Percentiles rank a stretch among this genome's conserved stretches.
These are phyloP conservation scores for Danielozyma ontarioensis DNA, from an alignment of 805 yeast species.

Conservation along the genomic window DNA sequence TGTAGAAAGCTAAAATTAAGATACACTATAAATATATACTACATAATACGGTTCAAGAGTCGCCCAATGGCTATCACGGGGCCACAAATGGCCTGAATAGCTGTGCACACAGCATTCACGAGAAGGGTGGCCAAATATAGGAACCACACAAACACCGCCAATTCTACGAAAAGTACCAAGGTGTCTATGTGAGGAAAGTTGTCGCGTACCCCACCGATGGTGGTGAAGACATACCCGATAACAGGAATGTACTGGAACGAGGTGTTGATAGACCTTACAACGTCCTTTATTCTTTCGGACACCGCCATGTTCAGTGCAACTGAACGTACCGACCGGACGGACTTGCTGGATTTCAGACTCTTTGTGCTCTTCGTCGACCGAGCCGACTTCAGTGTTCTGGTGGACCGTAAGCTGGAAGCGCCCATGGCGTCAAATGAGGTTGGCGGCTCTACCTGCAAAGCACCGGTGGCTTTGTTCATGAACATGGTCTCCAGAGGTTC, in stretches of 20 bases:
- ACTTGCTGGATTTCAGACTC: not conserved
- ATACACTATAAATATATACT: too few relatives aligned
- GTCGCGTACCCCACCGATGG: slow-evolving; percentile 34
- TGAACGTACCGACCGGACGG: not conserved
- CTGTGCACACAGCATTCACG: slow-evolving; percentile 40
- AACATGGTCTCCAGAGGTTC: slow-evolving; percentile 15
- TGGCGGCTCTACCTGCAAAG: slow-evolving; percentile 23
- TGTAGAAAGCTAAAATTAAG: too few relatives aligned
- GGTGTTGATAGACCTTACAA: slow-evolving; percentile 17
- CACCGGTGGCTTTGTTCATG: slow-evolving; percentile 28
- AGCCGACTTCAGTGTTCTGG: too few relatives aligned
- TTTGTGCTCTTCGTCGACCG: too few relatives aligned
- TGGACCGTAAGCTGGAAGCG: not conserved
- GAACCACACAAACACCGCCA: slow-evolving; percentile 36
- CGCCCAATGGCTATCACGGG: slow-evolving; percentile 43
- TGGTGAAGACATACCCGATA: slow-evolving; percentile 34
- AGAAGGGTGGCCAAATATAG: slow-evolving; percentile 37
- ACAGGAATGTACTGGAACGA: slow-evolving; percentile 30
- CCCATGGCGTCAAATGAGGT: slow-evolving; percentile 7
- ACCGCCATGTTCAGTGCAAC: not conserved
- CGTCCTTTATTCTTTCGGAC: not conserved
- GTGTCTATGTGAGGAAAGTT: slow-evolving; percentile 34
- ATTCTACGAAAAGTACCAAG: slow-evolving; percentile 33
- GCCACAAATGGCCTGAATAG: slow-evolving; percentile 40
- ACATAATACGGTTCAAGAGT: slow-evolving; percentile 39